Evolutionary conservation across 805 yeast genomes (phyloP), one percentile per base, ranked within the genome.

Genomic region (Millerozyma acaciae): DNA sequence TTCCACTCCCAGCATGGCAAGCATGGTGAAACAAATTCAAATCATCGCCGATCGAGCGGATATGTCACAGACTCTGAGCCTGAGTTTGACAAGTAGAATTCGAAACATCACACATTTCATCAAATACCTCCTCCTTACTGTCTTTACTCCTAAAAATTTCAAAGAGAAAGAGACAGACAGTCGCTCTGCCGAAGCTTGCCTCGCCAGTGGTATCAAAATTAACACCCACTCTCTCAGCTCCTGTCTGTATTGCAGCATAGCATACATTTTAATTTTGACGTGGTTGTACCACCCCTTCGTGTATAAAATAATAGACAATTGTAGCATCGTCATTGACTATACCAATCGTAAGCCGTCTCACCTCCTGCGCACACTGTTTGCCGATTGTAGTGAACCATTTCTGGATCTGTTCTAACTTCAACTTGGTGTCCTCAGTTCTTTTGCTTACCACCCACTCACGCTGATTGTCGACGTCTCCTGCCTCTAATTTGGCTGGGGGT

Each of bases 251-350:
- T n/a, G n/a, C n/a, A n/a, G n/a, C n/a, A n/a, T n/a, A n/a, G n/a
- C n/a, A n/a, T n/a, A n/a, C n/a, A n/a, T n/a, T n/a, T 50, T 44
- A 76, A 41, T 75, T 75, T 46, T 72, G 75, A 37, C 73, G 67
- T 1, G 89, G 89, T 50, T 76, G 76, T 21, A 68, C 75, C 7
- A 81, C 55, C 4, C 89, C 89, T 45, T 76, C 77, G 51, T 80
- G 76, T 12, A 79, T 65, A 50, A 75, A 73, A 52, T 83, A 82
- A 45, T 77, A 83, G n/a, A 80, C 80, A 13, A 80, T 67, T 0
- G 88, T 78, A 2, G 86, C 80, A 50, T 83, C 93, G 35, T 70
- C 70, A 44, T 74, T 78, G 2, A 74, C 68, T 6, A 82, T 60
- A 0, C 75, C 88, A 19, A 77, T 41, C 0, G 79, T 59, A 3